Evolutionary conservation across 169 alveolate species (phyloP).

Genomic region (Cryptosporidium meleagridis): DNA sequence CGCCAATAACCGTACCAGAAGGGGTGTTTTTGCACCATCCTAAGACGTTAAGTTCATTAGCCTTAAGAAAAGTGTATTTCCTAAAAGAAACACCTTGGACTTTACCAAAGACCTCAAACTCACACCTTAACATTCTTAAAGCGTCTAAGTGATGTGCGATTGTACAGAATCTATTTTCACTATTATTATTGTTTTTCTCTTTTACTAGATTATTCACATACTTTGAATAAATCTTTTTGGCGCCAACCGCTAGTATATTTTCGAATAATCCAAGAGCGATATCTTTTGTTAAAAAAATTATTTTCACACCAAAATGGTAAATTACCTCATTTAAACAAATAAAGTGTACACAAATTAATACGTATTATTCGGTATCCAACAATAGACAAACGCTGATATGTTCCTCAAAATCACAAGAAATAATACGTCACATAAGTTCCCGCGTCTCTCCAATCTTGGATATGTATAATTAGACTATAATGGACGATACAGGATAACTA

Average conservation of each 20-base stretch:
- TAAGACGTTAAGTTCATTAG: slow-evolving; percentile 74
- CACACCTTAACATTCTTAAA: slow-evolving; percentile 41
- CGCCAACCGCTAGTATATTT: background rate
- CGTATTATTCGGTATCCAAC: background rate
- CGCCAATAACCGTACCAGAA: slow-evolving; percentile 79
- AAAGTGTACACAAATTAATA: background rate
- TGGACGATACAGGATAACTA: slow-evolving; percentile 73
- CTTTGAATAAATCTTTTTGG: background rate
- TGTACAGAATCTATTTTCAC: background rate
- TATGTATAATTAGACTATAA: slow-evolving; percentile 70
- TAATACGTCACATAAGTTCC: slow-evolving; percentile 14
- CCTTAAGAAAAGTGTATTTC: slow-evolving; percentile 75
- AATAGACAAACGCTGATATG: background rate
- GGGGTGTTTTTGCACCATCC: slow-evolving; percentile 80
- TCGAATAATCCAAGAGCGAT: background rate
- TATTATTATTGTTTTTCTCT: no score
- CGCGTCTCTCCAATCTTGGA: slow-evolving; percentile 77
- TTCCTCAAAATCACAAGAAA: background rate
- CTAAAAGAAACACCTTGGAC: slow-evolving; percentile 83
- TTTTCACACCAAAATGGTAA: background rate
- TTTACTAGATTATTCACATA: no score
- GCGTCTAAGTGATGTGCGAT: background rate
- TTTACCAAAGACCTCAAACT: slow-evolving; percentile 80
- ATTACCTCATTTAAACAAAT: background rate
- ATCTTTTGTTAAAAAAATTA: background rate